Base-by-base conservation (phyloP, 768 basidiomycete genomes). In the Boletus fagicola region DNA sequence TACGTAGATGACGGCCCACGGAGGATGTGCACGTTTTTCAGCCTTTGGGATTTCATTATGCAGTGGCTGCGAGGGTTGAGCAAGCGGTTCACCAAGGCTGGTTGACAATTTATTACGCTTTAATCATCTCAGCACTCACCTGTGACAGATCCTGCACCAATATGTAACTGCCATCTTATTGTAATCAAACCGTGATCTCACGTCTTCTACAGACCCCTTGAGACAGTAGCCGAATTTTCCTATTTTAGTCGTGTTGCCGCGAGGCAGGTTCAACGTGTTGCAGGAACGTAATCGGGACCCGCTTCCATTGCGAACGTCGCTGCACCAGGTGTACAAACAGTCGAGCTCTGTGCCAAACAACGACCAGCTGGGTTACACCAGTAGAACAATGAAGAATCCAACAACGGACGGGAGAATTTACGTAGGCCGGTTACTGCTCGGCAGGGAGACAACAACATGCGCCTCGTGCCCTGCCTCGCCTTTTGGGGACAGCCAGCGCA, bases 401-500 rank as follows among this genome's bases (percentile, higher is more conserved):
- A 33, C 30, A 9, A 28, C 38, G 11, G 42, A 33, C 38, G 44
- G 42, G 38, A 42, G 43, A 44, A 24, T 61, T 60, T 59, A 66
- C 58, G 57, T 65, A 40, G 48, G 43, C 38, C 7, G 40, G 42
- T 30, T 42, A 40, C 39, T 62, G 44, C 22, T 63, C 54, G 63
- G 63, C 50, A 57, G 56, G 38, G 20, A 49, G 54, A 53, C 43
- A 52, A 65, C 62, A 70, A 59, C 57, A 65, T 51, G 69, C 59
- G 79, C 82, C 83, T 82, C 79, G 79, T 79, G 80, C 70, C 75
- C 64, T 58, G 76, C 78, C 79, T 78, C 76, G 67, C 79, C 74
- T 70, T 74, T 70, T 61, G 56, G 28, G 53, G 53, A 38, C 36
- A 18, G n/a, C 53, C 35, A 30, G 3, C 31, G 22, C 50, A 49